Evolutionary conservation across 169 alveolate genomes (phyloP).

Genomic region (Plasmodium vivax): DNA sequence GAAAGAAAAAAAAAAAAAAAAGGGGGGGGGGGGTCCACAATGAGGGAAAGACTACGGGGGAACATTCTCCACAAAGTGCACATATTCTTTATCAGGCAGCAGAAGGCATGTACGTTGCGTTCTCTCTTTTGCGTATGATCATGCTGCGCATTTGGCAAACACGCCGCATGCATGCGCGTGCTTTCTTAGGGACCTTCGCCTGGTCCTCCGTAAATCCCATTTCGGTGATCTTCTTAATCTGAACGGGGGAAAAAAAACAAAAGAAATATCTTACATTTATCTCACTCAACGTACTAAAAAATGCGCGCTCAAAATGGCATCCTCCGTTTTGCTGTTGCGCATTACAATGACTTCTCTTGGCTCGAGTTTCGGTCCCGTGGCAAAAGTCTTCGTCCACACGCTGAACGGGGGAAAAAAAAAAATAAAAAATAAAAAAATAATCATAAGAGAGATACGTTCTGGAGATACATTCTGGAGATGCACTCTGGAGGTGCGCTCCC

Average conservation of each 20-base stretch:
- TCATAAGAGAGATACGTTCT: neutral
- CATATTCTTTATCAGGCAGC: neutral
- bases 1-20: slow-evolving; percentile 37
- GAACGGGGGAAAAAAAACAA: slow-evolving; percentile 1
- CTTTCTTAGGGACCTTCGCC: slow-evolving; percentile 77
- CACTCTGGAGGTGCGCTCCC: neutral
- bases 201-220: slow-evolving; percentile 85
- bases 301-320: slow-evolving; percentile 68
- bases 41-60: neutral
- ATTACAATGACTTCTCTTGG: slow-evolving; percentile 73
- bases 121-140: neutral
- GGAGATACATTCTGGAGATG: neutral
- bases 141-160: neutral
- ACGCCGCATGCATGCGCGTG: neutral
- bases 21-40: neutral
- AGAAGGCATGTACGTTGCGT: neutral
- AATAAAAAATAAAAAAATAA: neutral
- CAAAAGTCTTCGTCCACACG: slow-evolving; percentile 86
- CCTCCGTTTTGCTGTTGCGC: slow-evolving; percentile 42
- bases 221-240: slow-evolving; percentile 80
- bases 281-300: neutral
- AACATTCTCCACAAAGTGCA: neutral
- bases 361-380: slow-evolving; percentile 60
- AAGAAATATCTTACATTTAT: neutral
- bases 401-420: slow-evolving; percentile 42